A percentile compares a stretch with the other conserved stretches of the same genome.
Conservation (phyloP, 495 filamentous ascomycete genomes). For the Aspergillus carlsbadensis region DNA sequence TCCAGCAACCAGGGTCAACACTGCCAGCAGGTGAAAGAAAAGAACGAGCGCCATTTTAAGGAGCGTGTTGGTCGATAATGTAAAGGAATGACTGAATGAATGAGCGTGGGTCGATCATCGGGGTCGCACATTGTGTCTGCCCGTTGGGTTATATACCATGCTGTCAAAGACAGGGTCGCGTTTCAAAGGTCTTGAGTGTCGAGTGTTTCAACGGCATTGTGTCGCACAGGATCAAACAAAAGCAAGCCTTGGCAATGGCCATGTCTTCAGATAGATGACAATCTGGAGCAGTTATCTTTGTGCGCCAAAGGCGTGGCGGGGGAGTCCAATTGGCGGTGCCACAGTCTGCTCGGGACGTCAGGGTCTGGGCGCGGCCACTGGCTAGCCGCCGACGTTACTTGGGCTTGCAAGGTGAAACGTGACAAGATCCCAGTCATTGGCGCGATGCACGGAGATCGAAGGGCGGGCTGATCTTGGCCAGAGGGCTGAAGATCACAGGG, state of each 20-base stretch:
- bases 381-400: neutral
- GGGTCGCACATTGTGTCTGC: neutral
- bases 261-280: neutral
- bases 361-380: conserved; percentile 2
- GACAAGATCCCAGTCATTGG: conserved; percentile 1
- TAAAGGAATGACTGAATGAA: conserved; percentile 6
- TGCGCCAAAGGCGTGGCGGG: neutral
- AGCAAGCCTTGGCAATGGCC: neutral
- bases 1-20: conserved; percentile 22
- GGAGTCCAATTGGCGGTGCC: neutral
- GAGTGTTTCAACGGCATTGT: neutral
- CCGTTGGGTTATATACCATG: conserved; percentile 1
- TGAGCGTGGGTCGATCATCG: neutral
- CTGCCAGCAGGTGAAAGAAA: conserved; percentile 15
- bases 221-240: conserved; percentile 2
- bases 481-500: neutral
- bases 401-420: conserved; percentile 3
- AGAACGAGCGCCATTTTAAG: conserved; percentile 18
- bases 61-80: neutral
- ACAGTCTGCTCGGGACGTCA: neutral
- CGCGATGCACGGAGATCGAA: neutral
- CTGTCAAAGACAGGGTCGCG: neutral
- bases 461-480: neutral
- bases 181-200: neutral
- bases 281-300: neutral